phyloP scores from a whole-genome alignment of 2,329 filamentous ascomycete species.

The Rosellinia necatrix region DNA sequence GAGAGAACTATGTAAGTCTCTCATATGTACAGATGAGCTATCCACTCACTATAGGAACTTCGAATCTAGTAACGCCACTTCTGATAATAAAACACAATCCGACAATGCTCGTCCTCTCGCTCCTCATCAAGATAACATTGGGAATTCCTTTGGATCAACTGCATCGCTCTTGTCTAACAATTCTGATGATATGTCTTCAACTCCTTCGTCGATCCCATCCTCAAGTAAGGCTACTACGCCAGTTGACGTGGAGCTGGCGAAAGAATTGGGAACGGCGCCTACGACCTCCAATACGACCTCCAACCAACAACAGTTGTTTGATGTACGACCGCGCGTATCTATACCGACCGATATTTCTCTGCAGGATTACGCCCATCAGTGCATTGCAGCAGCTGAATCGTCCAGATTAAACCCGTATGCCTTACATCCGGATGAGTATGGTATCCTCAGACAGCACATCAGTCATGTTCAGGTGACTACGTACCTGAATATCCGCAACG shows the following conservation, averaged over 20 bases:
- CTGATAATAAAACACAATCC: constrained; percentile 34
- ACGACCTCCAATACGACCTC: constrained; percentile 22
- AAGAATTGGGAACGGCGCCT: constrained; percentile 36
- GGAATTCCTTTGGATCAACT: constrained; percentile 54
- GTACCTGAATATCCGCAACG: constrained; percentile 95
- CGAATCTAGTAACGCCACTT: constrained; percentile 35
- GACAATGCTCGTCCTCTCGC: constrained; percentile 11
- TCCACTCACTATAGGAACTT: constrained; percentile 19
- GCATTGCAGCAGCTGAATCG: constrained; percentile 84
- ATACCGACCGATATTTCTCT: constrained; percentile 76
- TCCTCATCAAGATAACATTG: constrained; percentile 14
- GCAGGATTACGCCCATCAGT: constrained; percentile 86
- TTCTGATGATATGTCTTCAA: constrained; percentile 62
- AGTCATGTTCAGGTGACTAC: constrained; percentile 89
- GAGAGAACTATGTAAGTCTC: constrained; percentile 37
- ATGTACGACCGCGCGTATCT: constrained; percentile 76
- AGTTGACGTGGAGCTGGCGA: constrained; percentile 50
- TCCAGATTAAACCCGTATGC: constrained; percentile 89
- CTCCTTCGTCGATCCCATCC: constrained; percentile 50
- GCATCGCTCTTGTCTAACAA: constrained; percentile 57
- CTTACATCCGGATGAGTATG: constrained; percentile 83
- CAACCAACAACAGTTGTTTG: constrained; percentile 49
- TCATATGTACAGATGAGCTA: constrained; percentile 8
- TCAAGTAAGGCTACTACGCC: constrained; percentile 70
- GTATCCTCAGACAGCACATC: constrained; percentile 77